Conservation (phyloP, 2,329 filamentous ascomycete genomes). For the Apiospora saccharicola region DNA sequence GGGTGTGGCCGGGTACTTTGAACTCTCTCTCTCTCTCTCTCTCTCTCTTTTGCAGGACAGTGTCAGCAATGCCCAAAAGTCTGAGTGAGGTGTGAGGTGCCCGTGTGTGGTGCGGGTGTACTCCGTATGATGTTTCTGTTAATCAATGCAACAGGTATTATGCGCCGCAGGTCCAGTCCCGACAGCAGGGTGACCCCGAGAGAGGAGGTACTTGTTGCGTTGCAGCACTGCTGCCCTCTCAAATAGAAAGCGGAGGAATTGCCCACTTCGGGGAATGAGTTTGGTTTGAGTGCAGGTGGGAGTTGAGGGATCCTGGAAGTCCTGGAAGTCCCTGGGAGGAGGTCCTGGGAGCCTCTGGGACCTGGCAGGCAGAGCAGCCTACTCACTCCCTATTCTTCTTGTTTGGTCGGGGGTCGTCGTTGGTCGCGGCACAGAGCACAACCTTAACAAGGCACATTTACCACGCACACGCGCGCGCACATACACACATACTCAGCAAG, state of each 20-base stretch:
- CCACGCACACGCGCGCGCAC: slow-evolving; percentile 2
- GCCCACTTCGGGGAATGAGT: not conserved
- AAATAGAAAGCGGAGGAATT: not conserved
- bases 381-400: slow-evolving; percentile 4
- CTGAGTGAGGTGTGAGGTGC: slow-evolving; percentile 1
- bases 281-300: slow-evolving; percentile 6
- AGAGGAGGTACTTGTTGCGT: slow-evolving; percentile 1
- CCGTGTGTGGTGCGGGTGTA: slow-evolving; percentile 15
- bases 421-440: slow-evolving; percentile 17
- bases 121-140: slow-evolving; percentile 20
- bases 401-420: not conserved
- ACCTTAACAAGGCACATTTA: slow-evolving; percentile 18
- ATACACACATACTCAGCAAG: slow-evolving; percentile 10
- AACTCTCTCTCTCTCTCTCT: not conserved
- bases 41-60: not conserved
- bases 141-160: slow-evolving; percentile 19
- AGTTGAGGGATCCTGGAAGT: slow-evolving; percentile 16
- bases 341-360: not conserved
- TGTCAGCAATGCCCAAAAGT: not conserved
- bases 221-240: slow-evolving; percentile 1
- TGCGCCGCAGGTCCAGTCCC: slow-evolving; percentile 23
- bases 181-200: slow-evolving; percentile 14
- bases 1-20: slow-evolving; percentile 3
- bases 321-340: not conserved
- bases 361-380: not conserved